Base-by-base conservation (phyloP, 2,329 filamentous ascomycete genomes). In the Stylonectria norvegica region DNA sequence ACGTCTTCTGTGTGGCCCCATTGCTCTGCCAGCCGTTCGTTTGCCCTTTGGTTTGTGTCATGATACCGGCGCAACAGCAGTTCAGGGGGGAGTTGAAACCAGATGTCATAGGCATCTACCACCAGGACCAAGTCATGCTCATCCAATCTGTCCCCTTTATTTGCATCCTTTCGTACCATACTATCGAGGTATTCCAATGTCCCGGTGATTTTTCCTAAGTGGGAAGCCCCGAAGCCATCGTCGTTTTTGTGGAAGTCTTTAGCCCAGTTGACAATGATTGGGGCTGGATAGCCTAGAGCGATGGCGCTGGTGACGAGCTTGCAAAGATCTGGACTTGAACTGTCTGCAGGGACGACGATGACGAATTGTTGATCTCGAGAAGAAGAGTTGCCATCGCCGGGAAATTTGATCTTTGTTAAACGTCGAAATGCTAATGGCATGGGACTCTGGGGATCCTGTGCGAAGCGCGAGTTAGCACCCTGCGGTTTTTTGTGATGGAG, bases 211-310 rank as follows among this genome's bases (percentile, higher is more conserved):
- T 53, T 53, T 20, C 43, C 43, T 6, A 51, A 40, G 25, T 53
- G 45, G 18, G 48, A 43, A 20, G 39, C 40, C 10, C 30, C 15
- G 1, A 43, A 40, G 8, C 43, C 41, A 15, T 31, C 18, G 5
- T 27, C 25, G 12, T 38, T 12, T 17, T 47, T 30, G 27, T 6
- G 14, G 15, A 30, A 47, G 23, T 50, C 42, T 25, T 45, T 35
- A 10, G 36, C 38, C 50, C 47, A 53, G 38, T 53, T 53, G 17
- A 49, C 42, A 30, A 53, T 44, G n/a, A 51, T 38, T 3, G 48
- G 47, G 12, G 46, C 42, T 2, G 50, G 50, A 32, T 49, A 51
- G 3, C 42, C 50, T 9, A 42, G 40, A 4, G 42, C 48, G 14
- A 48, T 25, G 9, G 38, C 40, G 19, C 48, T 47, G 27, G 45